Percentiles rank a stretch among this genome's conserved stretches.
Evolutionary conservation across 768 basidiomycete genomes (phyloP).

Genomic region (Russula abietina): DNA sequence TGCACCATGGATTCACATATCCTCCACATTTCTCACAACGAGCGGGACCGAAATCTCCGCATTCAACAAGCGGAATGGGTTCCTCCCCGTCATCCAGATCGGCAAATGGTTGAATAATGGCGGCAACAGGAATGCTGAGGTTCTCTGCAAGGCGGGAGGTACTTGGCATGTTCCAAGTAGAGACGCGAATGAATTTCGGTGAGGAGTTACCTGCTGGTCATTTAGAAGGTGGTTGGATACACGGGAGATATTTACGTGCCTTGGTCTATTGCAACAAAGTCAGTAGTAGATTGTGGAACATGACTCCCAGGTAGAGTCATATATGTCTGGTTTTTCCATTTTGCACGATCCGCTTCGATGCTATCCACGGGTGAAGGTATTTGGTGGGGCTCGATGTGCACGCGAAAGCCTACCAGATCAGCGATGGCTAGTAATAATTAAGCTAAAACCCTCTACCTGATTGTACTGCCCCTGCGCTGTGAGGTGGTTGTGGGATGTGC

Average conservation of each 20-base stretch:
- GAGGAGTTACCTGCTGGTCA: constrained; percentile 68
- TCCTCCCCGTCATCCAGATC: constrained; percentile 75
- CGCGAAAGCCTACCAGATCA: constrained; percentile 53
- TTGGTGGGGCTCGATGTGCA: constrained; percentile 80
- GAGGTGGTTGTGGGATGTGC: constrained; percentile 25
- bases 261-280: constrained; percentile 89
- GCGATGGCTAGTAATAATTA: background rate
- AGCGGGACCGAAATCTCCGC: constrained; percentile 66
- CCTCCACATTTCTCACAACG: constrained; percentile 80
- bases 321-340: constrained; percentile 69
- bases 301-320: constrained; percentile 56
- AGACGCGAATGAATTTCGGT: constrained; percentile 82
- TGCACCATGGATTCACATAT: constrained; percentile 93
- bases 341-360: constrained; percentile 69
- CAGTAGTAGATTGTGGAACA: constrained; percentile 80
- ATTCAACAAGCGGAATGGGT: constrained; percentile 69
- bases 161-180: constrained; percentile 85
- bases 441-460: background rate
- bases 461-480: constrained; percentile 20
- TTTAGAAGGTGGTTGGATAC: background rate
- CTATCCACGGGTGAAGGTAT: constrained; percentile 87
- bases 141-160: constrained; percentile 73
- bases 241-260: constrained; percentile 36
- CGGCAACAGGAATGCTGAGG: constrained; percentile 78
- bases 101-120: constrained; percentile 87